Evolutionary conservation across 768 basidiomycete species (phyloP).

Genomic region (Trichaptum fuscoviolaceum): DNA sequence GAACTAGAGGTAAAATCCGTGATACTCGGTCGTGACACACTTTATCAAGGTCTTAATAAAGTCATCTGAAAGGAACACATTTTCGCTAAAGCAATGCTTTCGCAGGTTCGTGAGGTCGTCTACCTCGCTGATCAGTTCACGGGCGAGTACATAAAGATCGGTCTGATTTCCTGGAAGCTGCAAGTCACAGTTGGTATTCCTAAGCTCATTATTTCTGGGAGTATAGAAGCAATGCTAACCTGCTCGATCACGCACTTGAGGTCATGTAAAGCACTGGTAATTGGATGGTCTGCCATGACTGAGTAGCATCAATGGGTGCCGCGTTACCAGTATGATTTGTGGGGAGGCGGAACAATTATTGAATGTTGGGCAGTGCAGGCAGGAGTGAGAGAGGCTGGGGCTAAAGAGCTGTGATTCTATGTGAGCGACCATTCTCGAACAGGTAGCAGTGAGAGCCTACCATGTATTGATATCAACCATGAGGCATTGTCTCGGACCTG

Average conservation of each 20-base stretch:
- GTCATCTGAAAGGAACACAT: neutral
- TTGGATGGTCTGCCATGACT: neutral
- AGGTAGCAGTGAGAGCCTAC: too few relatives aligned
- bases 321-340: too few relatives aligned
- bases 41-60: neutral
- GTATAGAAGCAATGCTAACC: neutral
- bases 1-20: neutral
- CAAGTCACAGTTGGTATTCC: neutral
- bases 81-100: neutral
- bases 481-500: too few relatives aligned
- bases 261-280: neutral
- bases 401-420: too few relatives aligned
- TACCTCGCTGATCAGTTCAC: neutral
- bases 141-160: neutral
- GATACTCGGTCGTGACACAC: neutral
- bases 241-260: neutral
- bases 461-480: too few relatives aligned
- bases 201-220: neutral
- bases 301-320: too few relatives aligned
- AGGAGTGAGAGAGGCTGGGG: too few relatives aligned
- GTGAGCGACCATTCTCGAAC: too few relatives aligned
- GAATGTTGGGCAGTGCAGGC: too few relatives aligned
- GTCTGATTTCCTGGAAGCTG: neutral
- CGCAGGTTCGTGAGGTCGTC: neutral
- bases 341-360: too few relatives aligned